Evolutionary conservation across 371 early-diverging fungal genomes (phyloP).

Genomic region (Apophysomyces trapeziformis): DNA sequence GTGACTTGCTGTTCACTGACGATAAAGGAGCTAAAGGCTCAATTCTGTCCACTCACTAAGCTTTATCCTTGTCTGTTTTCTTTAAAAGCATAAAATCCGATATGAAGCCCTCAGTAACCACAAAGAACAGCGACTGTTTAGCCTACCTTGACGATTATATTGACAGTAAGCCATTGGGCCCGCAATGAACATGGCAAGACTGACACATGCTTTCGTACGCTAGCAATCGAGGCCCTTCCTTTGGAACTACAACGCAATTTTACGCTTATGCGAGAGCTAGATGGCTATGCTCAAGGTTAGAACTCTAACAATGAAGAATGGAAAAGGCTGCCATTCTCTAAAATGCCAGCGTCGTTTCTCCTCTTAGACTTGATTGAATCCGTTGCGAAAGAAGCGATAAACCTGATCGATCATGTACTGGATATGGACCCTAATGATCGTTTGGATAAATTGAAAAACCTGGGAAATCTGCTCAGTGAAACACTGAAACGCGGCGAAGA

Average conservation of each 20-base stretch:
- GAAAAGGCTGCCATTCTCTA: no score
- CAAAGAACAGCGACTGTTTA: constrained; percentile 49
- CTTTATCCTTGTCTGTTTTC: no score
- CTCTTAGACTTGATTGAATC: constrained; percentile 61
- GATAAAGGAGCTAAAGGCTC: no score
- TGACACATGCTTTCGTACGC: constrained; percentile 5
- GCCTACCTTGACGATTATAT: constrained; percentile 88
- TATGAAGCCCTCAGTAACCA: constrained; percentile 38
- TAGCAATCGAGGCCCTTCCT: constrained; percentile 90
- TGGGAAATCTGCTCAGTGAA: constrained; percentile 66
- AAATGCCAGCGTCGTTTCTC: no score
- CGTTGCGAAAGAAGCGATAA: constrained; percentile 61
- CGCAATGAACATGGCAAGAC: neutral
- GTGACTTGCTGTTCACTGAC: no score
- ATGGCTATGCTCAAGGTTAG: constrained; percentile 84
- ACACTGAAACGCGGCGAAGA: constrained; percentile 90
- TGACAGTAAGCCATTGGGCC: constrained; percentile 68
- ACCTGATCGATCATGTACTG: constrained; percentile 59
- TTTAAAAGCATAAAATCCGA: neutral
- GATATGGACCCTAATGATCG: constrained; percentile 59
- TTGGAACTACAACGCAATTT: constrained; percentile 89
- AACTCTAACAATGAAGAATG: neutral
- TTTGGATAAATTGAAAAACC: constrained; percentile 58
- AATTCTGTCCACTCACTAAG: no score
- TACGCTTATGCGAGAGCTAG: constrained; percentile 88